Percentiles rank a stretch among this genome's conserved stretches.
These are phyloP conservation scores for Blastobotrys robertii DNA, from an alignment of 805 yeast genomes.

Conservation along the genomic window DNA sequence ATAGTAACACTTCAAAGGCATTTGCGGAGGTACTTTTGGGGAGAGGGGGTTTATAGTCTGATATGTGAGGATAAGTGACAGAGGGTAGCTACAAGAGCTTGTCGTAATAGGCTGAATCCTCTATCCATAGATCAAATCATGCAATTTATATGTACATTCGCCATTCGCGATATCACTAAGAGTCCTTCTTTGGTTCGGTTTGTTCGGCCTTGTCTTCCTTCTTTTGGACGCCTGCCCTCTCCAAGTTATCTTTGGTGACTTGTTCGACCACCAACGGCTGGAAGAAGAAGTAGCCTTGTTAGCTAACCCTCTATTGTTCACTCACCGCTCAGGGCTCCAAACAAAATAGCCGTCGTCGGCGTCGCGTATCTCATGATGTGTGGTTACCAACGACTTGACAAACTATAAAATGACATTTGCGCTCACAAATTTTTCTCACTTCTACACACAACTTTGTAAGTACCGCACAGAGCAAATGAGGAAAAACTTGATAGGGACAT, in stretches of 20 bases:
- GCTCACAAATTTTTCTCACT: background rate
- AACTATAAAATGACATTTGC: background rate
- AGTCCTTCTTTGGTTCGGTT: background rate
- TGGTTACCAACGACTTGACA: background rate
- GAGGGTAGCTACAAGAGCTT: background rate
- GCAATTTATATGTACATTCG: background rate
- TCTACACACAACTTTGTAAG: background rate
- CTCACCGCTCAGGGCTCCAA: slow-evolving; percentile 3
- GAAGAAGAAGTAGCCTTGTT: slow-evolving; percentile 5
- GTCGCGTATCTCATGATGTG: background rate
- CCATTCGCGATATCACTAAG: slow-evolving; percentile 1
- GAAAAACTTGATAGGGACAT: slow-evolving; percentile 29
- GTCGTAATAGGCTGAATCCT: background rate
- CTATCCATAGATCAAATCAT: background rate
- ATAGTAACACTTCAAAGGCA: no score
- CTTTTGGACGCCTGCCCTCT: background rate
- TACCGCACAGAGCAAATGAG: slow-evolving; percentile 15
- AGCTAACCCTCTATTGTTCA: no score
- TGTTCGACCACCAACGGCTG: slow-evolving; percentile 3
- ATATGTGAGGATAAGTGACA: background rate
- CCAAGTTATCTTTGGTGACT: background rate
- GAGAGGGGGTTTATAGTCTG: no score
- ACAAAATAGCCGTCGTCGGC: slow-evolving; percentile 3
- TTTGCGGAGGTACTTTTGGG: no score
- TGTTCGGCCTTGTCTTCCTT: background rate